Evolutionary conservation across 257 asterid species (phyloP), one percentile per base, ranked within the genome.

Genomic region (Perilla frutescens): DNA sequence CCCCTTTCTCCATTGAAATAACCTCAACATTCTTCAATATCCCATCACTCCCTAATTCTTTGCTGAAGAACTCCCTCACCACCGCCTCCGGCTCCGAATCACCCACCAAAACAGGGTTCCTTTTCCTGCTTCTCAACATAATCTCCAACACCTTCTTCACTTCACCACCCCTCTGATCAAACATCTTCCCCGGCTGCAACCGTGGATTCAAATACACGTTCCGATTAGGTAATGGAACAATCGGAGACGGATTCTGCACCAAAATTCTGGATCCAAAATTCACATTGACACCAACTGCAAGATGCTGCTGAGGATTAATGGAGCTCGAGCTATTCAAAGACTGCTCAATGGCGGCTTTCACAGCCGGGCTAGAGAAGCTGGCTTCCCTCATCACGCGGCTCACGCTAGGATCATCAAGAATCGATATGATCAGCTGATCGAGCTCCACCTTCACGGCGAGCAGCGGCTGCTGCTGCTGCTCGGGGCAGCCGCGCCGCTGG

Each of bases 361-460:
- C 98, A n/a, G 97, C 97, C 0, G 97, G 97, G 82, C 98, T 93
- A 0, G 93, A 89, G 57, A 93, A 93, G 63, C 97, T 85, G 7
- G 98, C 98, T 68, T 93, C 98, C 9, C 93, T 72, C 98, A 93
- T 93, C 34, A 93, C 97, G 13, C 98, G 80, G 74, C 98, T 93
- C 4, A 93, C 98, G 72, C 96, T 86, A 0, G 97, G 98, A 59
- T 93, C 98, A 80, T 93, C 98, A 4, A 93, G 80, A 59, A 93
- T 91, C 60, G 98, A 93, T 3, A 93, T 81, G 14, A 93, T 88
- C 40, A 93, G 51, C 77, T 93, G 98, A 34, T 89, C 96, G 7
- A 93, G 87, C 84, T 93, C 96, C 7, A 92, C 98, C 15, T 92
- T 90, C 5, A 90, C 93, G 4, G 98, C 96, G 55, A 92, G 80